These are phyloP conservation scores for Malania oleifera DNA, from an alignment of 164 flowering plant species.

Conservation along the genomic window DNA sequence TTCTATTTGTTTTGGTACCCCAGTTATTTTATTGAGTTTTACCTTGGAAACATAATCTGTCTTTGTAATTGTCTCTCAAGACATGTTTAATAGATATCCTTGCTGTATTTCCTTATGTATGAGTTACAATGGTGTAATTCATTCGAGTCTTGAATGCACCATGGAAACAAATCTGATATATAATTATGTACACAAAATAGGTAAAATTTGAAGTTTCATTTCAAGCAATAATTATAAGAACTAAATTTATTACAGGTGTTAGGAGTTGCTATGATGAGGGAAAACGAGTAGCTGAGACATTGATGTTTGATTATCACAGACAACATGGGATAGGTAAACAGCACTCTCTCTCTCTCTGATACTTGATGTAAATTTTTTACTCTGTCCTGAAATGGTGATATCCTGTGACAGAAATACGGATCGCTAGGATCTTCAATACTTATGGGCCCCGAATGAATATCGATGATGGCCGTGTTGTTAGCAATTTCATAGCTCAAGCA, in stretches of 20 bases:
- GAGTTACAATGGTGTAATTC: no score
- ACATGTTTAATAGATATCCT: no score
- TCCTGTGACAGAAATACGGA: conserved; percentile 53
- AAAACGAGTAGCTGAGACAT: conserved; percentile 41
- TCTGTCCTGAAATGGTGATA: no score
- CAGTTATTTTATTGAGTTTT: no score
- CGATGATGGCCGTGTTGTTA: conserved; percentile 89
- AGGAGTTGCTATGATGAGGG: conserved; percentile 49
- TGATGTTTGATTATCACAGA: conserved; percentile 87
- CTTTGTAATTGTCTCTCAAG: no score
- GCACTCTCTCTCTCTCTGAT: neutral
- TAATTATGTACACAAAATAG: no score
- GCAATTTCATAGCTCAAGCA: conserved; percentile 46
- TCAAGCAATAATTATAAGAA: neutral
- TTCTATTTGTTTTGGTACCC: no score
- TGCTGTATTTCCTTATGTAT: no score
- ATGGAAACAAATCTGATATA: no score
- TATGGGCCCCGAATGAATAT: conserved; percentile 87
- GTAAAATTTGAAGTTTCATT: no score
- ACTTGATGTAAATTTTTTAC: neutral
- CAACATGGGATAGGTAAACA: conserved; percentile 77
- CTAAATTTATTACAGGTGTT: conserved; percentile 37
- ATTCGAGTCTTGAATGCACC: no score
- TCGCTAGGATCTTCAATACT: conserved; percentile 82
- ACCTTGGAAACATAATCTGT: no score